Conservation (phyloP, 352 stramenopile genomes). For the Phytopythium vexans region DNA sequence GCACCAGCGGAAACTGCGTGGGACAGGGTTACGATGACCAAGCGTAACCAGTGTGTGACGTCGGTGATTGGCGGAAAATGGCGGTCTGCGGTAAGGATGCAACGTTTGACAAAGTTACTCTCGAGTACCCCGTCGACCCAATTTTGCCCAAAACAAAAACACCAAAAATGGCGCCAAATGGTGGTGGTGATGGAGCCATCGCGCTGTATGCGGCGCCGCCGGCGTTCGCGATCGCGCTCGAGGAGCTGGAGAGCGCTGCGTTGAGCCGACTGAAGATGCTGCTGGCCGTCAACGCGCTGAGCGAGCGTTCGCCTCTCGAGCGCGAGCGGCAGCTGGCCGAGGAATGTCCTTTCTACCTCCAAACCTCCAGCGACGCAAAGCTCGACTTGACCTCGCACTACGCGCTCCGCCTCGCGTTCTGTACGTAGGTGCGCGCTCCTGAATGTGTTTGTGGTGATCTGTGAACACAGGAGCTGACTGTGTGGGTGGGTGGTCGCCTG, state of each 20-base stretch:
- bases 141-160: not conserved
- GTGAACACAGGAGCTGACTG: too few relatives aligned
- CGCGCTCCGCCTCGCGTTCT: constrained; percentile 47
- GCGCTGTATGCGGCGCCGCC: constrained; percentile 4
- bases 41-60: too few relatives aligned
- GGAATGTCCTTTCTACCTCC: constrained; percentile 12
- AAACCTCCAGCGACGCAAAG: constrained; percentile 11
- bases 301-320: not conserved
- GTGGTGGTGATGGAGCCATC: not conserved
- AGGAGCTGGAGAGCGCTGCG: constrained; percentile 91
- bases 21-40: too few relatives aligned
- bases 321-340: not conserved
- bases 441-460: not conserved
- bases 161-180: not conserved
- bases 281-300: constrained; percentile 13
- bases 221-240: constrained; percentile 81
- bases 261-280: constrained; percentile 68
- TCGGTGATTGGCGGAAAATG: too few relatives aligned
- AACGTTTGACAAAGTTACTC: too few relatives aligned
- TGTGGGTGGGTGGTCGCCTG: not conserved
- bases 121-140: too few relatives aligned
- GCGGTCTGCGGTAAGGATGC: too few relatives aligned
- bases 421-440: constrained; percentile 27
- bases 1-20: not conserved
- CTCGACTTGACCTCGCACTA: constrained; percentile 44